Conservation (phyloP, 495 filamentous ascomycete species). For the Xylaria bambusicola region DNA sequence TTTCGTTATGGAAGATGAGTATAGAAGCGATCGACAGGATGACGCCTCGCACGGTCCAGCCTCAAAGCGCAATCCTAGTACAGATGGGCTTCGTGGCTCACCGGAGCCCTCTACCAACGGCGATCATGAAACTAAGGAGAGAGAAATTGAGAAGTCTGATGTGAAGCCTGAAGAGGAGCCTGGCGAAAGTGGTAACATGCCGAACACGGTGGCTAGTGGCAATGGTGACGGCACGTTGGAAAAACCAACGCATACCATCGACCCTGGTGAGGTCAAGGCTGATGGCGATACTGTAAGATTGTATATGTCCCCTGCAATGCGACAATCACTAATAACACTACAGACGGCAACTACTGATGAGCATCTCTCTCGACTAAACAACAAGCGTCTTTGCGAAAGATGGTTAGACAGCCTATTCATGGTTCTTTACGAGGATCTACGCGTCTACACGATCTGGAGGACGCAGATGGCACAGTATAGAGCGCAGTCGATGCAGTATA, state of each 20-base stretch:
- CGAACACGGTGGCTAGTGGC: conserved; percentile 39
- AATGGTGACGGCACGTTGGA: conserved; percentile 58
- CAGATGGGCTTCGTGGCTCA: conserved; percentile 67
- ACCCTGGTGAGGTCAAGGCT: conserved; percentile 77
- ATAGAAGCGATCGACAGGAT: conserved; percentile 84
- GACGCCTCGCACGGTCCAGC: conserved; percentile 49
- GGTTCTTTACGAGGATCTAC: conserved; percentile 96
- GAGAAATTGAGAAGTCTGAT: conserved; percentile 41
- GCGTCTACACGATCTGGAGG: conserved; percentile 98
- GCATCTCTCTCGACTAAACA: conserved; percentile 72
- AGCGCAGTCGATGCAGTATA: conserved; percentile 87
- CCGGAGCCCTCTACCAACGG: conserved; percentile 66
- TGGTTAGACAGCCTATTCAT: conserved; percentile 99
- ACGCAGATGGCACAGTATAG: conserved; percentile 94
- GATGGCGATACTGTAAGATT: conserved; percentile 74
- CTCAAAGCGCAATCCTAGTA: conserved; percentile 70
- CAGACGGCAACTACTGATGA: conserved; percentile 50
- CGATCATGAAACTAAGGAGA: conserved; percentile 47
- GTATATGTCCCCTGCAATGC: background rate
- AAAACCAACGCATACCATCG: conserved; percentile 79
- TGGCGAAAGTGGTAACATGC: conserved; percentile 28
- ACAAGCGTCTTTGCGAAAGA: conserved; percentile 94
- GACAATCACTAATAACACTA: conserved; percentile 13
- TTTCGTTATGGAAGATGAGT: conserved; percentile 99
- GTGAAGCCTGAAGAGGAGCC: conserved; percentile 30